Evolutionary conservation across 2,329 filamentous ascomycete genomes (phyloP).

Genomic region (Magnaporthiopsis incrustans): DNA sequence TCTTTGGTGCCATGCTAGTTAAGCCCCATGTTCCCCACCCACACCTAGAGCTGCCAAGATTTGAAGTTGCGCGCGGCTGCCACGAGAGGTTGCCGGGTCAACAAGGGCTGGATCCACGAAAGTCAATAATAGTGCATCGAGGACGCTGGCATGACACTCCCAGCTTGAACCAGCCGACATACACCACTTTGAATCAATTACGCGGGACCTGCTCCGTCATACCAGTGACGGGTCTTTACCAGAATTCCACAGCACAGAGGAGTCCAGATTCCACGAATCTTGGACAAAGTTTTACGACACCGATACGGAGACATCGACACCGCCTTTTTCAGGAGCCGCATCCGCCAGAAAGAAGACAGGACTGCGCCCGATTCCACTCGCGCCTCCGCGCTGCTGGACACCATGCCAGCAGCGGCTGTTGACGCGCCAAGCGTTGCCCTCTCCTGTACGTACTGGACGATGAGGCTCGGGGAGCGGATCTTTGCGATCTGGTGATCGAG

Average conservation of each 20-base stretch:
- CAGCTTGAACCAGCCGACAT: not conserved
- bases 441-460: constrained; percentile 3
- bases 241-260: not conserved
- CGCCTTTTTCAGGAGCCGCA: not conserved
- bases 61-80: not conserved
- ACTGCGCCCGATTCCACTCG: not conserved
- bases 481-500: not conserved
- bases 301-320: not conserved
- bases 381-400: constrained; percentile 6
- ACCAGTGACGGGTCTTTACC: not conserved
- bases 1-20: not conserved
- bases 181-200: not conserved
- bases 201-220: not conserved
- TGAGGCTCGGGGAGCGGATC: no score
- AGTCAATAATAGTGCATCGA: constrained; percentile 3
- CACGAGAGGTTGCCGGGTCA: not conserved
- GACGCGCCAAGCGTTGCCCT: constrained; percentile 6
- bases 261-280: not conserved
- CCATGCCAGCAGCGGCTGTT: constrained; percentile 8
- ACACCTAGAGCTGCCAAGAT: not conserved
- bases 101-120: not conserved
- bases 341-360: not conserved
- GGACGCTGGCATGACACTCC: not conserved
- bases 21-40: not conserved
- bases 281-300: not conserved